Evolutionary conservation across 345 rosid genomes (phyloP), one percentile per base, ranked within the genome.

Genomic region (Rubroshorea leprosula): DNA sequence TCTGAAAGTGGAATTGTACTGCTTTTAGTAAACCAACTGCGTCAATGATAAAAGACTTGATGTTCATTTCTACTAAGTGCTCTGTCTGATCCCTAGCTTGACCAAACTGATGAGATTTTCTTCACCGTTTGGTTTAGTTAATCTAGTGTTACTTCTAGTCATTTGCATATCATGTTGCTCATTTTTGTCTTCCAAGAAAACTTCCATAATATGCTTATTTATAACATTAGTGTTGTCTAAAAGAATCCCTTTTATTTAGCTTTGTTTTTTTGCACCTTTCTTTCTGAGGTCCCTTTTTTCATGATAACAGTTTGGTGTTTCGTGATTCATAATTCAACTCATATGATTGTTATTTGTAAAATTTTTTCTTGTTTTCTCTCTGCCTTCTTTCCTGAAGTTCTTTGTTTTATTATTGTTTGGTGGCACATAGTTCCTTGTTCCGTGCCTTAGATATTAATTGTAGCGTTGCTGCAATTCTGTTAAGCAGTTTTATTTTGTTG

Each of bases 401-500:
- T 15, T n/a, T 44, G 3, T 10, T 44, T 44, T n/a, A 5, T 44
- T 9, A 1, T 44, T 44, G 17, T 44, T 44, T 44, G 47, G 47
- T 5, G 5, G 47, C 9, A n/a, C 47, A 44, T 44, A 44, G 6
- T 44, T 44, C 47, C 18, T 44, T 14, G 14, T 15, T 44, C 14
- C 14, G 4, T 16, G 6, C 16, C 12, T 35, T 2, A 10, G 3
- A 35, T 35, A 1, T 35, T 35, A 35, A 35, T 13, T 35, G 41
- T 1, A 35, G 41, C 12, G 12, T 35, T 13, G 12, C 9, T 6
- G 41, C 41, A 45, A 57, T 31, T 18, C n/a, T 25, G 35, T 44
- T 47, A 45, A 58, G 23, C 51, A 59, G 14, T n/a, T 57, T 55
- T 38, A 15, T 49, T 23, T 25, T 57, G 15, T 19, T 26, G 6